Evolutionary conservation across 805 yeast genomes (phyloP).

Genomic region (Sugiyamaella floridensis): DNA sequence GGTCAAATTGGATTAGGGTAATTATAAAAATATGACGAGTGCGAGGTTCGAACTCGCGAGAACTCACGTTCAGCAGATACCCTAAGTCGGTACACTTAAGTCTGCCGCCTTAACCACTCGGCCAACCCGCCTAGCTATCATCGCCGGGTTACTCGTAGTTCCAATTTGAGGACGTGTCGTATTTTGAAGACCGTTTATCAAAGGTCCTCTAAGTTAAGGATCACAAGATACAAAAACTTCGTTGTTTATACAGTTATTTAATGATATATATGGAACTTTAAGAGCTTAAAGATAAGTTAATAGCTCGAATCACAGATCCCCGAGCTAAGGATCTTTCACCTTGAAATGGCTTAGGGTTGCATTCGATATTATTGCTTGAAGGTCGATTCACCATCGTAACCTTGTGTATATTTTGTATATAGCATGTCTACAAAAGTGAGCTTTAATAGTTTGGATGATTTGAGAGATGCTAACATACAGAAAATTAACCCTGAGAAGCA

Average conservation of each 20-base stretch:
- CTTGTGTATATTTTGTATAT: neutral
- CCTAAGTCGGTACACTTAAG: slow-evolving; percentile 22
- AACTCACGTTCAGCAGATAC: slow-evolving; percentile 31
- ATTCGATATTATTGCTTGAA: neutral
- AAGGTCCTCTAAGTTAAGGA: too few relatives aligned
- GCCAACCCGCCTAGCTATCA: slow-evolving; percentile 29
- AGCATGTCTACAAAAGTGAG: neutral
- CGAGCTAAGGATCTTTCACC: too few relatives aligned
- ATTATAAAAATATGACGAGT: slow-evolving; percentile 26
- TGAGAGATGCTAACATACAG: neutral
- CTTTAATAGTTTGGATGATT: neutral
- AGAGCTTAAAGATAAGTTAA: too few relatives aligned
- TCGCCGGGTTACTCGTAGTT: neutral
- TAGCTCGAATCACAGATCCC: too few relatives aligned
- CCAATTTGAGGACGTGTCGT: neutral
- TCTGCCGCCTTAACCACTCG: slow-evolving; percentile 37
- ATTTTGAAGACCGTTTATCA: too few relatives aligned
- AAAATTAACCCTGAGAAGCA: slow-evolving; percentile 20
- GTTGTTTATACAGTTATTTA: too few relatives aligned
- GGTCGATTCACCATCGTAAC: neutral
- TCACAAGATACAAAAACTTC: too few relatives aligned
- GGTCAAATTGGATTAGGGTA: neutral
- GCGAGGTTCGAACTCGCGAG: slow-evolving; percentile 33
- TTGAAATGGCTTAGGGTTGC: neutral
- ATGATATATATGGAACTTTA: too few relatives aligned